These are phyloP conservation scores for Corinectria fuckeliana DNA, from an alignment of 2,329 filamentous ascomycete species.

Conservation along the genomic window DNA sequence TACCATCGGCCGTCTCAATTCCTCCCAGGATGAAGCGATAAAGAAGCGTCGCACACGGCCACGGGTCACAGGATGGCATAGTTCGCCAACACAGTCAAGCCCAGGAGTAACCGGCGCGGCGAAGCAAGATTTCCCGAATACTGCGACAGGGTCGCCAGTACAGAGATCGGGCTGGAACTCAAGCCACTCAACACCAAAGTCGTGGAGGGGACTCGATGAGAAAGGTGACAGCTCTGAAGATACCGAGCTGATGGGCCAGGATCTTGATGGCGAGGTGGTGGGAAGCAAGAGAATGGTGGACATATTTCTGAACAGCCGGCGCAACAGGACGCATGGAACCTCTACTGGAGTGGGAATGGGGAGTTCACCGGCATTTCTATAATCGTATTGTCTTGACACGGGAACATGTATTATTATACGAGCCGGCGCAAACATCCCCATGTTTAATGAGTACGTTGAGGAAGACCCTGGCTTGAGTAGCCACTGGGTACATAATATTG, in stretches of 20 bases:
- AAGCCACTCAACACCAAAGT: slow-evolving; percentile 13
- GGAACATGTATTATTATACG: background rate
- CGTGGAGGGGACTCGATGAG: slow-evolving; percentile 19
- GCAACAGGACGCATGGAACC: slow-evolving; percentile 49
- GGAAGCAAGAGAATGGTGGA: slow-evolving; percentile 62
- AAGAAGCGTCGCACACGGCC: slow-evolving; percentile 31
- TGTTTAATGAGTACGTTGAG: background rate
- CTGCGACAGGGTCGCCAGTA: slow-evolving; percentile 9
- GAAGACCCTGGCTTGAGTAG: background rate
- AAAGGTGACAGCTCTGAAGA: slow-evolving; percentile 8
- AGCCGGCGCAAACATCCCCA: background rate
- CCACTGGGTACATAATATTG: background rate
- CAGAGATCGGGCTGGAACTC: slow-evolving; percentile 2
- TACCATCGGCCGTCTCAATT: slow-evolving; percentile 23
- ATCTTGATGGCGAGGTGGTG: slow-evolving; percentile 44
- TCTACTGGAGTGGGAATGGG: slow-evolving; percentile 31
- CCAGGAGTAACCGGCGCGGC: slow-evolving; percentile 27
- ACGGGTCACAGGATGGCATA: slow-evolving; percentile 23
- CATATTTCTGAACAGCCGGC: slow-evolving; percentile 57
- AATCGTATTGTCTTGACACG: background rate
- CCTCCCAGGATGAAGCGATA: slow-evolving; percentile 26
- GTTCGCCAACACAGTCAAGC: slow-evolving; percentile 40
- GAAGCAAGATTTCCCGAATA: slow-evolving; percentile 22
- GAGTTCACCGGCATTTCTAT: slow-evolving; percentile 44
- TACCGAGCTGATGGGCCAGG: background rate